A percentile compares a stretch with the other conserved stretches of the same genome.
Conservation (phyloP, 495 filamentous ascomycete species). For the Geopyxis carbonaria region DNA sequence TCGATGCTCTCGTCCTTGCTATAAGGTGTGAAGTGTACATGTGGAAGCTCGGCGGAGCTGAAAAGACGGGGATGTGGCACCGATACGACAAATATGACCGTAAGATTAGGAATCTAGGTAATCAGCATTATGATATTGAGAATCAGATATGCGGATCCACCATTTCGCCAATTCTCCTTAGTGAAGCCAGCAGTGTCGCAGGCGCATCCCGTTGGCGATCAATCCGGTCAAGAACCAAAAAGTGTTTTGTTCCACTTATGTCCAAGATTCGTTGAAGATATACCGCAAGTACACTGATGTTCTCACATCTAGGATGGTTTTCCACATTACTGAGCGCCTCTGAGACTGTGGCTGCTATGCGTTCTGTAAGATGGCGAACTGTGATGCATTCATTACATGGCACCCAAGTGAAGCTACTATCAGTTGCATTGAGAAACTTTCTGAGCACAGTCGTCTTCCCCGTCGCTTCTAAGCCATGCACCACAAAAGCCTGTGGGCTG, state of each 20-base stretch:
- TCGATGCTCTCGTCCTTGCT: conserved; percentile 57
- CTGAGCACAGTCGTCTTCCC: conserved; percentile 63
- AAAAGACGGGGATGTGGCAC: conserved; percentile 54
- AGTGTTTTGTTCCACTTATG: conserved; percentile 23
- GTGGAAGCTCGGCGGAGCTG: conserved; percentile 51
- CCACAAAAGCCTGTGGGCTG: conserved; percentile 36
- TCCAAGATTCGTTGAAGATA: conserved; percentile 43
- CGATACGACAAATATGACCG: conserved; percentile 60
- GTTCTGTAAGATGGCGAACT: conserved; percentile 68
- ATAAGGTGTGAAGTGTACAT: conserved; percentile 75
- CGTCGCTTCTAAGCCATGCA: conserved; percentile 81
- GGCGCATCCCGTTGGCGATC: conserved; percentile 70
- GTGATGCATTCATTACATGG: conserved; percentile 78
- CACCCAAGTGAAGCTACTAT: conserved; percentile 49
- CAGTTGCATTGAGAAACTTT: conserved; percentile 39
- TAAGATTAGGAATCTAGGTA: conserved; percentile 62
- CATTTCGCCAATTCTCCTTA: conserved; percentile 60
- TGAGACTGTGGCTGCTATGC: conserved; percentile 37
- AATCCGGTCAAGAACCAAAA: conserved; percentile 56
- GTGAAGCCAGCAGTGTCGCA: conserved; percentile 62
- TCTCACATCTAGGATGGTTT: conserved; percentile 47
- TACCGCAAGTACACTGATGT: conserved; percentile 52
- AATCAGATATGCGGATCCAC: conserved; percentile 31
- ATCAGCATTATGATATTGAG: neutral
- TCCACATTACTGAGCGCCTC: conserved; percentile 32